A percentile compares a stretch with the other conserved stretches of the same genome.
phyloP scores from a whole-genome alignment of 148 eudicot genomes.

The Rhododendron molle region DNA sequence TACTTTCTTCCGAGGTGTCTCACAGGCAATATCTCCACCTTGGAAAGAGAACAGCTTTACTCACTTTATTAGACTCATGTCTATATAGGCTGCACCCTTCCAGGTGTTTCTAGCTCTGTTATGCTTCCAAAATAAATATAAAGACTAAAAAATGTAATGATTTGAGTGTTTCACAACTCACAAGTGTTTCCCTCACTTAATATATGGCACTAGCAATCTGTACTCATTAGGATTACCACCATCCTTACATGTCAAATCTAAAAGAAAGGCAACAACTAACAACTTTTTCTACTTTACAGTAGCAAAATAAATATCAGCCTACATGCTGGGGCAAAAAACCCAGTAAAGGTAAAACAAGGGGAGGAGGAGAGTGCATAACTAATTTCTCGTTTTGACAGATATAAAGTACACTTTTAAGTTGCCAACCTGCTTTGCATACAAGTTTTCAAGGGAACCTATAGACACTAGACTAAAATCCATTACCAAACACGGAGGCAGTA shows the following conservation, averaged over 20 bases:
- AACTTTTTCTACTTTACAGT: background rate
- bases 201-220: background rate
- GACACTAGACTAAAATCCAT: background rate
- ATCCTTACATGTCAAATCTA: background rate
- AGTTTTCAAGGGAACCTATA: background rate
- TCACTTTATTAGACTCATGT: background rate
- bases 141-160: background rate
- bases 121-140: background rate
- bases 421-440: background rate
- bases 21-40: background rate
- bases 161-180: background rate
- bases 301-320: background rate
- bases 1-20: background rate
- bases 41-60: background rate
- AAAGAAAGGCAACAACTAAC: background rate
- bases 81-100: background rate
- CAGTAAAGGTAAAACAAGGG: background rate
- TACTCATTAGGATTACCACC: background rate
- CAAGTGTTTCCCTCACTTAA: background rate
- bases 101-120: background rate
- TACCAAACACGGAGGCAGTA: background rate
- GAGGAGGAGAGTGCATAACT: background rate
- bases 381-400: background rate
- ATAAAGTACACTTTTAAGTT: background rate
- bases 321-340: background rate